These are phyloP conservation scores for Boletellus ananiceps DNA, from an alignment of 768 basidiomycete species.

Conservation along the genomic window DNA sequence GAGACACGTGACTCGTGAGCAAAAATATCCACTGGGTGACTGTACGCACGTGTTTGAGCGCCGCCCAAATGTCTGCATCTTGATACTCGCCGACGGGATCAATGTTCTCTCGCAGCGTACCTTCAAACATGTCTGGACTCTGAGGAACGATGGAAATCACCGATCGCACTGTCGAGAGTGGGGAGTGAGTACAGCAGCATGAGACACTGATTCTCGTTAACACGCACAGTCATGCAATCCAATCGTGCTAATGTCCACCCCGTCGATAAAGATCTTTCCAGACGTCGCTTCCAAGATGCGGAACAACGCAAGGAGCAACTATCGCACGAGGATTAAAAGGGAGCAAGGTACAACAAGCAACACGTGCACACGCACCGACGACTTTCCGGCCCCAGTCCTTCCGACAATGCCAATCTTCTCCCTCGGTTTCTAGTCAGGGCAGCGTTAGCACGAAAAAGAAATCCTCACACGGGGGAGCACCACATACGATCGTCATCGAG, in stretches of 20 bases:
- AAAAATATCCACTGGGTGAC: too few relatives aligned
- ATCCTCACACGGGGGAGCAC: background rate
- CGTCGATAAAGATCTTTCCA: slow-evolving; percentile 70
- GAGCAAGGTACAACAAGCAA: background rate
- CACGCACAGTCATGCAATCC: slow-evolving; percentile 56
- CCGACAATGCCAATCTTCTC: slow-evolving; percentile 90
- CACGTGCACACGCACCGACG: slow-evolving; percentile 47
- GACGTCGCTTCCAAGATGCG: slow-evolving; percentile 68
- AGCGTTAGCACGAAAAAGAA: slow-evolving; percentile 1
- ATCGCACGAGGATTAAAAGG: background rate
- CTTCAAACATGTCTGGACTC: slow-evolving; percentile 65
- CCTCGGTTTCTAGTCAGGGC: slow-evolving; percentile 47
- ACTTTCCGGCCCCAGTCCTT: slow-evolving; percentile 77
- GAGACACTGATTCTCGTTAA: background rate
- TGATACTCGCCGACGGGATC: slow-evolving; percentile 74
- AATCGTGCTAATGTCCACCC: slow-evolving; percentile 69
- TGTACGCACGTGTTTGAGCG: slow-evolving; percentile 57
- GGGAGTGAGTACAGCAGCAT: background rate
- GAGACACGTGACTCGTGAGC: too few relatives aligned
- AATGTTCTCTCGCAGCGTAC: slow-evolving; percentile 79
- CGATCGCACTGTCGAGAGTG: slow-evolving; percentile 49
- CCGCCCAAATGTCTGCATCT: slow-evolving; percentile 84
- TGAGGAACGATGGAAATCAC: slow-evolving; percentile 86
- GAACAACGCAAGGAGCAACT: slow-evolving; percentile 69
- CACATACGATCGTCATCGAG: slow-evolving; percentile 58